Evolutionary conservation across 225 moss, liverwort and hornwort species (phyloP).

Genomic region (Sphagnum contortum): DNA sequence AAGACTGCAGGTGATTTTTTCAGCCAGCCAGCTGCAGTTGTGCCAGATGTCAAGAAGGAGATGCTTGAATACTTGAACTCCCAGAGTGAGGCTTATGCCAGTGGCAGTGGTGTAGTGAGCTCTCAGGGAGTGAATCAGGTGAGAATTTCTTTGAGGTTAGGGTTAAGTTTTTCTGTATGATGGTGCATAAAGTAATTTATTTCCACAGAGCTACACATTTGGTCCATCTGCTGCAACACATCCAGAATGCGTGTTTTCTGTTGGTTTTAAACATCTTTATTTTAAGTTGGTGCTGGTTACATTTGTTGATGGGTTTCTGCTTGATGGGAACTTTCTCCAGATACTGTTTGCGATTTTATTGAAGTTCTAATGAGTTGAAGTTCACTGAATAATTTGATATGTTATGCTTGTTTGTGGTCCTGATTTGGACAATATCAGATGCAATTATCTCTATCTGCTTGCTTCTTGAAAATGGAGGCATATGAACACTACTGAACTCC

Average conservation of each 20-base stretch:
- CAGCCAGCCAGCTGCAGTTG: slow-evolving; percentile 49
- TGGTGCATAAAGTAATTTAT: not conserved
- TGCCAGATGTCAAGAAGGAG: slow-evolving; percentile 76
- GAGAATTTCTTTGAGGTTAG: slow-evolving; percentile 4
- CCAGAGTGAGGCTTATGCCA: slow-evolving; percentile 71
- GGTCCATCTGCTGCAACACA: too few species aligned
- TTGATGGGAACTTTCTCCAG: not conserved
- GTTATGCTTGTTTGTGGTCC: too few species aligned
- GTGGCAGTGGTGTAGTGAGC: slow-evolving; percentile 38
- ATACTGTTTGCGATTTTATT: too few species aligned
- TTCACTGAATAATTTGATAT: too few species aligned
- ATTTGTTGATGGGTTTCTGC: not conserved
- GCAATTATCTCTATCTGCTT: too few species aligned
- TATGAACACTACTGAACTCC: not conserved
- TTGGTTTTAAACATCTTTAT: too few species aligned
- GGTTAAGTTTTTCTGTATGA: not conserved
- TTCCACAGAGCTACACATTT: too few species aligned
- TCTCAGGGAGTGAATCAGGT: slow-evolving; percentile 16
- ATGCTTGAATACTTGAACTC: slow-evolving; percentile 76
- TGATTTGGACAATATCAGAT: too few species aligned
- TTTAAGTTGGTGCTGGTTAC: not conserved
- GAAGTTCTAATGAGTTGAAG: too few species aligned
- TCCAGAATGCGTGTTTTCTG: too few species aligned
- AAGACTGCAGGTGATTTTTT: slow-evolving; percentile 81
- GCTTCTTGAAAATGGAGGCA: too few species aligned